Conservation (phyloP, 257 asterid genomes). For the Nyctanthes arbortristis region DNA sequence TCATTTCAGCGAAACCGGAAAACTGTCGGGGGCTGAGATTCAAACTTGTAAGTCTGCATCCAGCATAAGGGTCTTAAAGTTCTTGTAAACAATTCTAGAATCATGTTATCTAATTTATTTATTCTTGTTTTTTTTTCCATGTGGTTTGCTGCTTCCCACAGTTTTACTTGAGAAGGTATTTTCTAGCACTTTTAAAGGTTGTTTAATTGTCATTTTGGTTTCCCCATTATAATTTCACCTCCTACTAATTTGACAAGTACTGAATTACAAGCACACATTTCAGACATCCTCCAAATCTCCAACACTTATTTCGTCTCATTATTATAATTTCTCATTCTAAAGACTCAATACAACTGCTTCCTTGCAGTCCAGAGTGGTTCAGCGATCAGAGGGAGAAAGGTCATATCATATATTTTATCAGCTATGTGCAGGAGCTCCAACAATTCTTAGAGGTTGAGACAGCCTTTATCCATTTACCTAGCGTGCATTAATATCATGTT, state of each 20-base stretch:
- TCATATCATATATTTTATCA: conserved; percentile 98
- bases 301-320: too few relatives aligned
- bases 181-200: conserved; percentile 19
- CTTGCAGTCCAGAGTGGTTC: conserved; percentile 96
- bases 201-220: too few relatives aligned
- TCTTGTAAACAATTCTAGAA: conserved; percentile 17
- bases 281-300: too few relatives aligned
- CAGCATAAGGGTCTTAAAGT: conserved; percentile 24
- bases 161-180: conserved; percentile 98
- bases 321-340: conserved; percentile 23
- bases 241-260: too few relatives aligned
- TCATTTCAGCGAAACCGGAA: conserved; percentile 98
- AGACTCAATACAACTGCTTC: conserved; percentile 31
- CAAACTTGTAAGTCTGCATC: conserved; percentile 81
- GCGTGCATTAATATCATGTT: background rate
- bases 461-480: conserved; percentile 12
- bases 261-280: too few relatives aligned
- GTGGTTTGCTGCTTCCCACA: conserved; percentile 33
- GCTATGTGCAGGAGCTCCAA: conserved; percentile 98
- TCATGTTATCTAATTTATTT: conserved; percentile 32
- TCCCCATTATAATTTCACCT: too few relatives aligned
- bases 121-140: conserved; percentile 32
- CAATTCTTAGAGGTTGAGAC: conserved; percentile 67
- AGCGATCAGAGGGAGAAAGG: conserved; percentile 91
- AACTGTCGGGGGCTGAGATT: conserved; percentile 93